Percentiles rank a stretch among this genome's conserved stretches.
Conservation (phyloP, 169 alveolate genomes). For the Plasmodium knowlesi region DNA sequence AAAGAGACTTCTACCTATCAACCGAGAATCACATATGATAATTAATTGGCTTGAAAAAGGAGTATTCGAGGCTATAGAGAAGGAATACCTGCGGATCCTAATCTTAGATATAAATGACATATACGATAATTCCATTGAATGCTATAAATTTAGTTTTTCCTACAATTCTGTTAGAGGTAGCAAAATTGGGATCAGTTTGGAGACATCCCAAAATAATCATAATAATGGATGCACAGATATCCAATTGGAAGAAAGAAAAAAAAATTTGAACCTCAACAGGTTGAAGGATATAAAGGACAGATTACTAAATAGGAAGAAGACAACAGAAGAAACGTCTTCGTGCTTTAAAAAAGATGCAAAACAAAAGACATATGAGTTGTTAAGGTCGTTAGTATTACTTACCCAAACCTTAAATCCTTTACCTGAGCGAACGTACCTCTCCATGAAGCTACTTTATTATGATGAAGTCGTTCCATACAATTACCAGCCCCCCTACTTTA, state of each 20-base stretch:
- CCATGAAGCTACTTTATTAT: slow-evolving; percentile 86
- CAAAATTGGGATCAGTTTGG: slow-evolving; percentile 54
- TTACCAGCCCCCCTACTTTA: slow-evolving; percentile 88
- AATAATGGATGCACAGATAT: not conserved
- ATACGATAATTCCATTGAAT: slow-evolving; percentile 84
- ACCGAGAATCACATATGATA: slow-evolving; percentile 77
- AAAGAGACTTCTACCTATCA: slow-evolving; percentile 77
- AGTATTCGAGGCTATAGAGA: slow-evolving; percentile 88
- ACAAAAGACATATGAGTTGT: slow-evolving; percentile 78
- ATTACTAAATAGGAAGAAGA: slow-evolving; percentile 76
- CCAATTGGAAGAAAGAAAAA: slow-evolving; percentile 25
- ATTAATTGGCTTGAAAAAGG: slow-evolving; percentile 89
- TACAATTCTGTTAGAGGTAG: slow-evolving; percentile 71
- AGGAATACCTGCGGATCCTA: slow-evolving; percentile 80
- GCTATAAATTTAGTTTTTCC: slow-evolving; percentile 79
- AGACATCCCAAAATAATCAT: slow-evolving; percentile 8
- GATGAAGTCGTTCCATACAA: slow-evolving; percentile 86
- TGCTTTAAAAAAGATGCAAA: slow-evolving; percentile 78
- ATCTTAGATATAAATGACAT: slow-evolving; percentile 84
- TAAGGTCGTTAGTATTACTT: slow-evolving; percentile 84
- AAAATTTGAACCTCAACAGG: slow-evolving; percentile 34
- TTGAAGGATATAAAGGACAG: slow-evolving; percentile 37
- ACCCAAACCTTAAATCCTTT: slow-evolving; percentile 88
- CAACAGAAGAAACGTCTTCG: slow-evolving; percentile 61
- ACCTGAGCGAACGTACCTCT: slow-evolving; percentile 85